Evolutionary conservation across 2,329 filamentous ascomycete species (phyloP).

Genomic region (Xylaria sp.): DNA sequence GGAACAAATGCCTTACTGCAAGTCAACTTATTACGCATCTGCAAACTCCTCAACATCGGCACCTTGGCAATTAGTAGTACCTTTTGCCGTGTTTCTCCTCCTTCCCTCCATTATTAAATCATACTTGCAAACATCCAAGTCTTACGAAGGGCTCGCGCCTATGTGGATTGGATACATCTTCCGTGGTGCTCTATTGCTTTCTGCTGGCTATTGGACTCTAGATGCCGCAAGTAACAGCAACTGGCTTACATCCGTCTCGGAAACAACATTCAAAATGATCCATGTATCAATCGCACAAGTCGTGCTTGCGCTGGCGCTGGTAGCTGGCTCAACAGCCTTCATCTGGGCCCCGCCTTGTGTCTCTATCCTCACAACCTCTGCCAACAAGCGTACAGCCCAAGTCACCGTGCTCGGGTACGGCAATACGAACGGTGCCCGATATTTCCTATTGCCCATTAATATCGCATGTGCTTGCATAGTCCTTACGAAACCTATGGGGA

Average conservation of each 20-base stretch:
- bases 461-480: constrained; percentile 81
- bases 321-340: constrained; percentile 86
- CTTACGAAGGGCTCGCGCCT: constrained; percentile 86
- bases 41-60: constrained; percentile 92
- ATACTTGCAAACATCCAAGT: constrained; percentile 84
- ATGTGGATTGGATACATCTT: constrained; percentile 86
- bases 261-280: constrained; percentile 74
- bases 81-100: constrained; percentile 76
- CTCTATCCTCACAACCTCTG: constrained; percentile 70
- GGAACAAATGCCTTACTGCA: constrained; percentile 98
- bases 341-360: constrained; percentile 87
- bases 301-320: constrained; percentile 81
- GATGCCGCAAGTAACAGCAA: constrained; percentile 88
- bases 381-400: constrained; percentile 59
- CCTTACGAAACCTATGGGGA: constrained; percentile 94
- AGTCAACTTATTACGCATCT: constrained; percentile 94
- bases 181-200: constrained; percentile 78
- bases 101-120: constrained; percentile 81
- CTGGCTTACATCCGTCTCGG: constrained; percentile 74
- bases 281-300: constrained; percentile 84
- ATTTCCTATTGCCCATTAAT: constrained; percentile 84
- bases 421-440: constrained; percentile 92
- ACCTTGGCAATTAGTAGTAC: constrained; percentile 86
- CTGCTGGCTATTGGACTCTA: constrained; percentile 86
- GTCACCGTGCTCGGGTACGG: constrained; percentile 90